Evolutionary conservation across 345 rosid genomes (phyloP), one percentile per base, ranked within the genome.

Genomic region (Eucalyptus curtisii): DNA sequence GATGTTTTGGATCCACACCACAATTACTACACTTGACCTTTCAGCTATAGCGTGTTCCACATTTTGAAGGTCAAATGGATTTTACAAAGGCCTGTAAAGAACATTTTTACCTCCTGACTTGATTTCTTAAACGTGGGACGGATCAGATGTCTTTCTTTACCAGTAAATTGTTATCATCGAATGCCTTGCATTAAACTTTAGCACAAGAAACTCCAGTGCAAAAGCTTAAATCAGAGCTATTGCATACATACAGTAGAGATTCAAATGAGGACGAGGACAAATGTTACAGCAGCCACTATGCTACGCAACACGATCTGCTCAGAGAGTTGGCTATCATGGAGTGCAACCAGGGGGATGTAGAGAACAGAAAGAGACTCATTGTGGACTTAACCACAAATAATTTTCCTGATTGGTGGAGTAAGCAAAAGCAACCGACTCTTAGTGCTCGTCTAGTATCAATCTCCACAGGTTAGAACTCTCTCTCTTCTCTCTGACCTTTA

Each of bases 361-460:
- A 91, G 37, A 44, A 85, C 33, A 91, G 90, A 59, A 89, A 91
- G 87, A 91, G 94, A 89, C 52, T 95, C 86, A 90, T 91, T 59
- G 5, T 93, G 50, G 94, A 92, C 64, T 87, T 91, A 25, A 33
- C 24, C 79, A 87, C 89, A 24, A 92, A 93, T 84, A 76, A 57
- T 17, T 88, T 91, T 53, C 96, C 96, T 13, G 59, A 90, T 50
- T 94, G 95, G 95, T 95, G 95, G 92, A 87, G 57, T 10, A 61
- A 91, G 82, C 86, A 86, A 87, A 79, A 64, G 71, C 87, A 20
- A 49, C 90, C 86, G 2, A 91, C 89, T 19, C 8, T 88, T 42
- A 37, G 86, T 48, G 94, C 94, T 25, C 86, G 89, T 24, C 91
- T 95, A 40, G 45, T 94, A 31, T 92, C 95, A 59, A 92, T 94